phyloP scores from a whole-genome alignment of 2,329 filamentous ascomycete species.

The Neonectria magnoliae region DNA sequence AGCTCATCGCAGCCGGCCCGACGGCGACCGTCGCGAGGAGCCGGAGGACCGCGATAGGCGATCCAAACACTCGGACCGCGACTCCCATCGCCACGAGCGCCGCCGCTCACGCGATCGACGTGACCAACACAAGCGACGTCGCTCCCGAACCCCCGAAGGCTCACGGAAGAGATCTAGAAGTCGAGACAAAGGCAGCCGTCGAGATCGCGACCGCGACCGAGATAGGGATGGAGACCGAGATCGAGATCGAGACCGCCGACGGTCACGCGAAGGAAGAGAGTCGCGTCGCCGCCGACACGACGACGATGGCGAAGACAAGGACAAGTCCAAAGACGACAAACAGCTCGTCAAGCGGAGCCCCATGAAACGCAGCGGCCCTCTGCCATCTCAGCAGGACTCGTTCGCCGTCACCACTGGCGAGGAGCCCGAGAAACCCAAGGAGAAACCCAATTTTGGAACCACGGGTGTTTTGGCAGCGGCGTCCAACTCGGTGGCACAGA shows the following conservation, averaged over 20 bases:
- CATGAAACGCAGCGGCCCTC: constrained; percentile 55
- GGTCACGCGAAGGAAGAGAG: constrained; percentile 47
- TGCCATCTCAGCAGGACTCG: constrained; percentile 69
- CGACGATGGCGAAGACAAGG: constrained; percentile 26
- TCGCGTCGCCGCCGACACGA: constrained; percentile 40
- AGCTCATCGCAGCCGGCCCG: constrained; percentile 30
- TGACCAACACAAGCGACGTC: constrained; percentile 43
- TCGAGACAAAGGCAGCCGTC: constrained; percentile 38
- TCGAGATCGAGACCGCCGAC: constrained; percentile 41
- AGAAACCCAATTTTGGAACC: constrained; percentile 86
- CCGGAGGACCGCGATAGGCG: constrained; percentile 33
- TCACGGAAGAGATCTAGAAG: constrained; percentile 40
- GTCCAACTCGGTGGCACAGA: constrained; percentile 79
- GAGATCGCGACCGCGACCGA: constrained; percentile 30
- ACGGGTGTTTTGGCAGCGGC: constrained; percentile 88
- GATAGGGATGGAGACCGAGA: constrained; percentile 29
- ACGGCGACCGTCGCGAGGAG: constrained; percentile 30
- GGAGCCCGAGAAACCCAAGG: constrained; percentile 69
- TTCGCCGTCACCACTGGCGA: constrained; percentile 65
- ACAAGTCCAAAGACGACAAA: constrained; percentile 34
- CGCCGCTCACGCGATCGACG: constrained; percentile 42
- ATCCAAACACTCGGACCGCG: constrained; percentile 37
- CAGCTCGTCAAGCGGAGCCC: constrained; percentile 38
- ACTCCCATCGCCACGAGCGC: constrained; percentile 41
- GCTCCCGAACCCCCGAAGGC: constrained; percentile 47